A percentile compares a stretch with the other conserved stretches of the same genome.
Conservation (phyloP, 495 filamentous ascomycete genomes). For the Lophium mytilinum region DNA sequence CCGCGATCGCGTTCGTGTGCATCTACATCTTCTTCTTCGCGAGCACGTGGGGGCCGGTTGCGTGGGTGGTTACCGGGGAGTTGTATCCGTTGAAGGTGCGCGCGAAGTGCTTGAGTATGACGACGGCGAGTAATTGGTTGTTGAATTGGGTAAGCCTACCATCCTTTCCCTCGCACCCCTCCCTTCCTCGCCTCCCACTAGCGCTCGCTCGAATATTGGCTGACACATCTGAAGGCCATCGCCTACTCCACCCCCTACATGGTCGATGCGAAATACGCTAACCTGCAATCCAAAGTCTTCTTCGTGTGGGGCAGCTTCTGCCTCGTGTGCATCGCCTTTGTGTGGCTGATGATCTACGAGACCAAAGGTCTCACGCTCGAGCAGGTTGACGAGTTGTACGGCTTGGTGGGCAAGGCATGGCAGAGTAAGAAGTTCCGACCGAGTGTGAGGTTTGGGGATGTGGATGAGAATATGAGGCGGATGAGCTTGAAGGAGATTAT, state of each 20-base stretch:
- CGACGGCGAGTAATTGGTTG: slow-evolving; percentile 37
- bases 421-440: slow-evolving; percentile 28
- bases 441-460: slow-evolving; percentile 21
- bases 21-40: slow-evolving; percentile 85
- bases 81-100: slow-evolving; percentile 37
- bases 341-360: slow-evolving; percentile 36
- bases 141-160: slow-evolving; percentile 29
- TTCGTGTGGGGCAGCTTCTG: slow-evolving; percentile 36
- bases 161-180: not conserved
- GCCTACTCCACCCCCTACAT: slow-evolving; percentile 37
- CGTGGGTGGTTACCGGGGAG: slow-evolving; percentile 36
- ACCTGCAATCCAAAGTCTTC: slow-evolving; percentile 36
- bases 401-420: slow-evolving; percentile 29
- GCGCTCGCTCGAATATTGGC: not conserved
- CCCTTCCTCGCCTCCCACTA: not conserved
- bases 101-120: slow-evolving; percentile 34
- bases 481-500: slow-evolving; percentile 20
- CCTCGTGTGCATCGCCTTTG: slow-evolving; percentile 33
- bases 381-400: slow-evolving; percentile 37
- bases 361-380: slow-evolving; percentile 35
- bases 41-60: slow-evolving; percentile 63
- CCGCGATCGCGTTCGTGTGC: slow-evolving; percentile 65
- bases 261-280: slow-evolving; percentile 32
- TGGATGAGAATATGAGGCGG: slow-evolving; percentile 6
- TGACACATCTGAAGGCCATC: slow-evolving; percentile 22